phyloP scores from a whole-genome alignment of 1,284 basidiomycete genomes.

The Ustilago lituana region DNA sequence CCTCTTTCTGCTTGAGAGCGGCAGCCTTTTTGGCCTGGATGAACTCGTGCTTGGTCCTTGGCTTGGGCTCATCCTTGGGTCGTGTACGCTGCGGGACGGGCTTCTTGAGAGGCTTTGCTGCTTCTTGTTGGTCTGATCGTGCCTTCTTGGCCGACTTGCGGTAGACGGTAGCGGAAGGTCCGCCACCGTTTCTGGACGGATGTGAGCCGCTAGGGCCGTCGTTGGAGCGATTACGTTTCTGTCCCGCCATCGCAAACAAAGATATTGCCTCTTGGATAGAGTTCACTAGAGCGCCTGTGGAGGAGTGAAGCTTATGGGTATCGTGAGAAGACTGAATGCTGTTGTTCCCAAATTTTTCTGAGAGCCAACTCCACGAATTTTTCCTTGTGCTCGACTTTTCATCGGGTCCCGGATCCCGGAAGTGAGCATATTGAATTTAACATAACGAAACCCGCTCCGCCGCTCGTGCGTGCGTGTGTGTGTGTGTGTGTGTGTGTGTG shows the following conservation, averaged over 20 bases:
- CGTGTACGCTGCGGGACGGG: constrained; percentile 34
- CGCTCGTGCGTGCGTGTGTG: too few species aligned
- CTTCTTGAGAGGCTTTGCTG: constrained; percentile 32
- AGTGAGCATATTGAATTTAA: too few species aligned
- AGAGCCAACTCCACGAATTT: too few species aligned
- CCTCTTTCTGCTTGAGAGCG: constrained; percentile 36
- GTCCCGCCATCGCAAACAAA: constrained; percentile 43
- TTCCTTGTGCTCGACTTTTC: too few species aligned
- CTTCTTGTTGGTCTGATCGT: constrained; percentile 31
- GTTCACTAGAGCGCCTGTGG: too few species aligned
- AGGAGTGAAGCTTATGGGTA: too few species aligned
- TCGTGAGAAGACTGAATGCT: too few species aligned
- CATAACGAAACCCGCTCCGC: too few species aligned
- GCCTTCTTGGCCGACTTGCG: constrained; percentile 54
- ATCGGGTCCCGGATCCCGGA: too few species aligned
- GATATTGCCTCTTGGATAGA: too few species aligned
- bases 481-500: background rate
- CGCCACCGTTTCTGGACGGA: constrained; percentile 1
- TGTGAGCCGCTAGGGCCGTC: constrained; percentile 8
- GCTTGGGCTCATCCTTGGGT: constrained; percentile 49
- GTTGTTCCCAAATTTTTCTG: too few species aligned
- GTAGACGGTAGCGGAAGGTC: constrained; percentile 45
- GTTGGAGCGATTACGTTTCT: constrained; percentile 22
- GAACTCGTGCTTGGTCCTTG: constrained; percentile 56
- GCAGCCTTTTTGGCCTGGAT: constrained; percentile 52